Base-by-base conservation (phyloP, 805 yeast species). In the Lipomyces japonicus region DNA sequence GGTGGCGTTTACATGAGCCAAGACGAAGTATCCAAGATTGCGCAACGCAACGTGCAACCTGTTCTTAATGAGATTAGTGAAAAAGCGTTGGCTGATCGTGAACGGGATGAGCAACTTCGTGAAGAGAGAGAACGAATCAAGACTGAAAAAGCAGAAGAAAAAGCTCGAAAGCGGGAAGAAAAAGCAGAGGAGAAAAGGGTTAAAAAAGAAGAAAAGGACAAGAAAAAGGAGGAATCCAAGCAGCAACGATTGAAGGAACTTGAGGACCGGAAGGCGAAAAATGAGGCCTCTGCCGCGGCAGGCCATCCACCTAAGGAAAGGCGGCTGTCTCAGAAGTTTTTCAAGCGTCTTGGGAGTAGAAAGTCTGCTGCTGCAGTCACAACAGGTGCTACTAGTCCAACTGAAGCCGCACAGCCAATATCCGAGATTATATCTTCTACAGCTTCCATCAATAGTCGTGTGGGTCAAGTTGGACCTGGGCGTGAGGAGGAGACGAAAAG, bases 1-100 rank as follows among this genome's bases (percentile, higher is more conserved):
- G 96, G 95, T 55, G 97, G 97, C 1, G 74, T 86, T 50, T 78
- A 76, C 62, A 79, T 91, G 76, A 74, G 85, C 35, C 84, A 77
- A 52, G 76, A 73, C 19, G 96, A 90, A 62, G 78, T 93, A 54
- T 84, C 86, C 57, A 76, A 76, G 44, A 78, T 91, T 71, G 97
- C 98, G 19, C 71, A 80, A 53, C 76, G 81, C 41, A 74, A 86
- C 63, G 95, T 93, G 50, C 75, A 78, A 58, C 98, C 98, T 6
- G 89, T 91, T 3, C 72, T 91, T 62, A 75, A 73, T 35, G 90
- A 87, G 66, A 79, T 91, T 62, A 74, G 78, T 60, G 68, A 73
- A 40, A 82, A 85, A 63, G 95, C 95, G 19, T 73, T 68, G 21
- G 76, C 78, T 42, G 91, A 87, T 69, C 79, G 95, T 50, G 69